Evolutionary conservation across 345 rosid genomes (phyloP), one percentile per base, ranked within the genome.

Genomic region (Iberis pinnata): DNA sequence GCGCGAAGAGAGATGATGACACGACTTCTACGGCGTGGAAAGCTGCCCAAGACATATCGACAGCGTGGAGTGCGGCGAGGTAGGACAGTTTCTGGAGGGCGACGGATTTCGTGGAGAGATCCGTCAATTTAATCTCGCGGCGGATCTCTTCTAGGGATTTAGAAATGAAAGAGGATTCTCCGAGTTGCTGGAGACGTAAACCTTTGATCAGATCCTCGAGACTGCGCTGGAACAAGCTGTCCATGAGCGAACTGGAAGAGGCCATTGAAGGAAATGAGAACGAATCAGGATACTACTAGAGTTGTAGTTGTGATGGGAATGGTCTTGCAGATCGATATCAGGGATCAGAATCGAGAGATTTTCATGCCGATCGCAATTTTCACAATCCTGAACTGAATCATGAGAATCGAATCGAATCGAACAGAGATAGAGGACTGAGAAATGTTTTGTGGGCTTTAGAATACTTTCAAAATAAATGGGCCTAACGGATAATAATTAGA

Each of bases 41-140:
- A 12, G 88, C 68, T 2, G 94, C 97, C 82, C 90, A 88, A 6
- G 97, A 70, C 93, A 88, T 81, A 69, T 92, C 97, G 60, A 60
- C 63, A 61, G 73, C 81, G 64, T 81, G 70, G 65, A 92, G 74
- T 16, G 95, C 74, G 58, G 73, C 73, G 70, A 92, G 88, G 68
- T 83, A 92, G 4, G 87, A 64, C 36, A 92, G 94, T 66, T 92
- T 92, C 54, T 80, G 86, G 29, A 92, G 88, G 18, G 97, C 98
- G 13, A 68, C 57, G 54, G 98, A 81, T 74, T 92, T 92, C 63
- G 88, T 92, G 53, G 73, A 75, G 58, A 72, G 66, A 73, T 92
- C 95, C 17, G 95, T 88, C 38, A 78, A 70, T 54, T 80, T 92
- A 72, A 88, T 81, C 74, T 88, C 97, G n/a, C 81, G 75, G 9